Base-by-base conservation (phyloP, 2,329 filamentous ascomycete genomes). In the Fusarium praegraminearum region DNA sequence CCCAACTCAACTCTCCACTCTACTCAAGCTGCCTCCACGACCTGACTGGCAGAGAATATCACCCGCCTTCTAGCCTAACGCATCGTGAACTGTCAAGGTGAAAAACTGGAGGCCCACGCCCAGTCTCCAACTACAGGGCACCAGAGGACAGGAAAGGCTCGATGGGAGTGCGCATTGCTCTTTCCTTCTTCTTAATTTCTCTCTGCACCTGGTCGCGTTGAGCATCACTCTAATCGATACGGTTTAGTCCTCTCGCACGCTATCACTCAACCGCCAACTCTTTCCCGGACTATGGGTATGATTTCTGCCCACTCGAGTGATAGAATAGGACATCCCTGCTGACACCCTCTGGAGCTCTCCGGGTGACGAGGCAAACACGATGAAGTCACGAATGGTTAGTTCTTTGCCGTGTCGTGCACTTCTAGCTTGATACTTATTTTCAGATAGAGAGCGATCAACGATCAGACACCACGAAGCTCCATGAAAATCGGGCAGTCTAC, bases 281-380 rank as follows among this genome's bases (percentile, higher is more conserved):
- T 62, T 80, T 80, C 70, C 80, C 80, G 52, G 80, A 82, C 73
- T 82, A 82, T 82, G 80, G 78, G 80, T 82, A 78, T 55, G 73
- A 62, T 62, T 62, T 59, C 65, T 50, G 47, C 50, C 47, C 38
- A 30, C 32, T 54, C 54, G 32, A 28, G 13, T 55, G 36, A 61
- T 54, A 51, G 65, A 35, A 56, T 24, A 51, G 66, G 40, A 55
- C 35, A 28, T 54, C 40, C 47, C 60, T 58, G 59, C 73, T 77
- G 68, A 72, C 72, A 46, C 46, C 32, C 45, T 44, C 44, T 58
- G 62, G 65, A 78, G 77, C 73, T 57, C 64, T 70, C 67, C 57
- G 62, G 70, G 64, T 62, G 70, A 64, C 59, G 74, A 71, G 64
- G 64, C 57, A 66, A 58, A 55, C 56, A 68, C 59, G 66, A 60